These are phyloP conservation scores for Neopestalotiopsis rosae DNA, from an alignment of 2,329 filamentous ascomycete genomes.

Conservation along the genomic window DNA sequence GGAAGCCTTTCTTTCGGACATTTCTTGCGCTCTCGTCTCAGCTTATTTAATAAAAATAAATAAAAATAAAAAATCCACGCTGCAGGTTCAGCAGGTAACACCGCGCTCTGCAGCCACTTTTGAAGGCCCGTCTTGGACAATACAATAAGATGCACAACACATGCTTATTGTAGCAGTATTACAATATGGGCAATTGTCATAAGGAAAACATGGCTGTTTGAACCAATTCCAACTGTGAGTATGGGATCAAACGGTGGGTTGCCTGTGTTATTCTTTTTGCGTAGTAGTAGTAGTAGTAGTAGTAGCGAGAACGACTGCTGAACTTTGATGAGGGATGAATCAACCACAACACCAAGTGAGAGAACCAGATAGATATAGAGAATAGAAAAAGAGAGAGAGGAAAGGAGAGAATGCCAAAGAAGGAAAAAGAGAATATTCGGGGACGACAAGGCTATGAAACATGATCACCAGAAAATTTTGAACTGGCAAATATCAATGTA, in stretches of 20 bases:
- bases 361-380: background rate
- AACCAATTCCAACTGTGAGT: background rate
- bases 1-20: conserved; percentile 50
- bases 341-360: background rate
- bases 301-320: no score
- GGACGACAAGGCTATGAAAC: conserved; percentile 13
- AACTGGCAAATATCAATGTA: conserved; percentile 13
- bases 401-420: background rate
- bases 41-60: conserved; percentile 12
- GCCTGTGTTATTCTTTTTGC: background rate
- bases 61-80: conserved; percentile 5
- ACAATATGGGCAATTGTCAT: background rate
- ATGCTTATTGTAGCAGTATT: conserved; percentile 14
- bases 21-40: conserved; percentile 30
- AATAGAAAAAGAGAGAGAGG: conserved; percentile 4
- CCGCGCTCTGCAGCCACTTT: conserved; percentile 10
- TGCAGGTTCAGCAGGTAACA: conserved; percentile 15
- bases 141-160: background rate
- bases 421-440: background rate
- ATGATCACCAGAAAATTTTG: background rate
- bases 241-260: background rate
- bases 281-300: background rate
- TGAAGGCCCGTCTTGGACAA: conserved; percentile 16
- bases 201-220: background rate
- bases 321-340: background rate